phyloP scores from a whole-genome alignment of 75 land plant genomes.

The Ceratopteris richardii region DNA sequence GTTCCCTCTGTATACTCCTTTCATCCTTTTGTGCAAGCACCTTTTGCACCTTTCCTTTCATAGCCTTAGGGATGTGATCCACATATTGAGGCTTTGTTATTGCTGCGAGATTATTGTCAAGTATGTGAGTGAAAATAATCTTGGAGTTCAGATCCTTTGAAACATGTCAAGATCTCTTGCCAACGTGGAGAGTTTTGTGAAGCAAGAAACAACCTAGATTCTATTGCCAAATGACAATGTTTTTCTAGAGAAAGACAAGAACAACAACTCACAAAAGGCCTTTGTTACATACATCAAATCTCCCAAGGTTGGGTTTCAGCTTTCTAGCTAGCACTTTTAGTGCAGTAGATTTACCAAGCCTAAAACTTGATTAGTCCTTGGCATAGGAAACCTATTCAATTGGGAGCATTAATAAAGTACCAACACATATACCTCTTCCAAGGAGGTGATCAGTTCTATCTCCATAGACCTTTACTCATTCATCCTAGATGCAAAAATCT shows the following conservation, averaged over 20 bases:
- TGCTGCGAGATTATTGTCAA: constrained; percentile 98
- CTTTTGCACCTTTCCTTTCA: constrained; percentile 93
- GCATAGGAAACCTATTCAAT: constrained; percentile 98
- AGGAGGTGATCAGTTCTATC: too few species aligned
- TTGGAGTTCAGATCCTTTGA: constrained; percentile 97
- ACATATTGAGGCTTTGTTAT: constrained; percentile 99
- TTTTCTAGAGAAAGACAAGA: too few species aligned
- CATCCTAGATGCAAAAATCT: too few species aligned
- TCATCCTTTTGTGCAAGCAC: constrained; percentile 97
- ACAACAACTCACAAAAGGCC: too few species aligned
- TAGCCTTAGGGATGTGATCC: constrained; percentile 97
- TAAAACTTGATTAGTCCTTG: constrained; percentile 94
- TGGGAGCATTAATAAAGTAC: too few species aligned
- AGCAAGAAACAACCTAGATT: constrained; percentile 1
- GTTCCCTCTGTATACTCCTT: constrained; percentile 61
- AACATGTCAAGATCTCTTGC: constrained; percentile 96
- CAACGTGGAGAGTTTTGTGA: constrained; percentile 97
- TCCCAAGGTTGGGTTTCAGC: constrained; percentile 91
- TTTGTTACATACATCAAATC: constrained; percentile 81
- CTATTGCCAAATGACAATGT: too few species aligned
- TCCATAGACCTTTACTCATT: too few species aligned
- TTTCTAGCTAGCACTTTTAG: constrained; percentile 96
- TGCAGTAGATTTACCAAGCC: constrained; percentile 97
- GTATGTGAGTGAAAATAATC: constrained; percentile 95
- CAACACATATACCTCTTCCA: too few species aligned